Percentiles rank a stretch among this genome's conserved stretches.
These are phyloP conservation scores for Phytophthora pluvialis DNA, from an alignment of 352 stramenopile species.

Conservation along the genomic window DNA sequence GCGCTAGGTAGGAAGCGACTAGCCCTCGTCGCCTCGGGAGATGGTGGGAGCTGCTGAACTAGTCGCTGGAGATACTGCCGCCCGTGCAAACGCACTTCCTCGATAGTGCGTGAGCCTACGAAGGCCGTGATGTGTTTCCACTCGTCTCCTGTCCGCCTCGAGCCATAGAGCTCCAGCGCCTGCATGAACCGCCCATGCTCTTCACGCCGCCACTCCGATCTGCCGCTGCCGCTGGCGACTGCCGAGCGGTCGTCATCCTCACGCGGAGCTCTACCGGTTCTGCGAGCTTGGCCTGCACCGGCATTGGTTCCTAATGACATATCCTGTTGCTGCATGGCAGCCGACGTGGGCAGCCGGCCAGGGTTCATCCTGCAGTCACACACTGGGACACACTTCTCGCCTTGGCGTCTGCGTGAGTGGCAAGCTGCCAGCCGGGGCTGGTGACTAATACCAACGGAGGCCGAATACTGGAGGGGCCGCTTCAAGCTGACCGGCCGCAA, in stretches of 20 bases:
- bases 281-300: conserved; percentile 5
- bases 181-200: conserved; percentile 87
- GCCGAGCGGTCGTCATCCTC: conserved; percentile 16
- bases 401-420: conserved; percentile 1
- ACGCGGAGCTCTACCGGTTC: neutral
- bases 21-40: conserved; percentile 14
- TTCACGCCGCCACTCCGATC: conserved; percentile 56
- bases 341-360: conserved; percentile 17
- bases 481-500: conserved; percentile 14
- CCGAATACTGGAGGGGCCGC: conserved; percentile 26
- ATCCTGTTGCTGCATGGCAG: conserved; percentile 31
- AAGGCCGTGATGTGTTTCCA: conserved; percentile 79
- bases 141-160: conserved; percentile 53
- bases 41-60: conserved; percentile 51
- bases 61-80: conserved; percentile 80
- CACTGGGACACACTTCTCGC: neutral
- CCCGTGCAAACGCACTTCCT: conserved; percentile 73
- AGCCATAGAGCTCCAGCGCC: conserved; percentile 74
- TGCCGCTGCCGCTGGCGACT: neutral
- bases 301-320: conserved; percentile 2
- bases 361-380: conserved; percentile 12
- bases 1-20: conserved; percentile 27
- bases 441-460: conserved; percentile 21
- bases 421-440: neutral
- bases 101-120: conserved; percentile 69